Percentiles rank a stretch among this genome's conserved stretches.
phyloP scores from a whole-genome alignment of 2,329 filamentous ascomycete genomes.

The Trichophyton schoenleinii region DNA sequence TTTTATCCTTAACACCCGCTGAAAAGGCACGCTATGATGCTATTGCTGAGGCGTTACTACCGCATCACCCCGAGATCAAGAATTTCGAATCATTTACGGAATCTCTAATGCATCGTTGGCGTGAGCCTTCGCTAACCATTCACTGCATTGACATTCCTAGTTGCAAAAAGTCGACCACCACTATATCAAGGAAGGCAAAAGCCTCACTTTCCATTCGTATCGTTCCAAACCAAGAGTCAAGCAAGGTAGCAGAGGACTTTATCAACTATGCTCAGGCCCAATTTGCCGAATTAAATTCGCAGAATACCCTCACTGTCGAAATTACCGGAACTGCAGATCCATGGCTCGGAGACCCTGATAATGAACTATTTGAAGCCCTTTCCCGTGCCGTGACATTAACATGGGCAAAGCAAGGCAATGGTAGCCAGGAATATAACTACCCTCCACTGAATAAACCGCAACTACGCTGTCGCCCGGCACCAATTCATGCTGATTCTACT shows the following conservation, averaged over 20 bases:
- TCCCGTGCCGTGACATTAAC: slow-evolving; percentile 73
- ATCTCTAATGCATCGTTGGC: slow-evolving; percentile 85
- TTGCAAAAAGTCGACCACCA: slow-evolving; percentile 69
- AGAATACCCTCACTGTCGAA: slow-evolving; percentile 66
- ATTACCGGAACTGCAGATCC: slow-evolving; percentile 92
- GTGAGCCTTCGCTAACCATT: slow-evolving; percentile 86
- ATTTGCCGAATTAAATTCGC: slow-evolving; percentile 62
- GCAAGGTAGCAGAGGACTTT: slow-evolving; percentile 58
- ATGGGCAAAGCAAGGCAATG: slow-evolving; percentile 47
- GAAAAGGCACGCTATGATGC: slow-evolving; percentile 75
- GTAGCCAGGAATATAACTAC: slow-evolving; percentile 23
- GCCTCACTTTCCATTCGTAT: slow-evolving; percentile 81
- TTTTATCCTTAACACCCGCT: slow-evolving; percentile 59
- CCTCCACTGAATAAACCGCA: slow-evolving; percentile 18
- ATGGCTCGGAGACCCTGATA: slow-evolving; percentile 85
- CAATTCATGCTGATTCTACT: slow-evolving; percentile 25
- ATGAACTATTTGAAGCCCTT: slow-evolving; percentile 79
- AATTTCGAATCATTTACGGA: slow-evolving; percentile 60
- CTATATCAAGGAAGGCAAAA: slow-evolving; percentile 74
- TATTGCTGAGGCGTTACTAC: slow-evolving; percentile 64
- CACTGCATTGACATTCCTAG: slow-evolving; percentile 89
- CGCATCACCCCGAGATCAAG: slow-evolving; percentile 53
- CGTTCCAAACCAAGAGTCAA: slow-evolving; percentile 83
- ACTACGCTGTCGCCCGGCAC: slow-evolving; percentile 8
- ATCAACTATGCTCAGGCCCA: slow-evolving; percentile 54